Evolutionary conservation across 495 filamentous ascomycete genomes (phyloP), one percentile per base, ranked within the genome.

Genomic region (Neurospora africana): DNA sequence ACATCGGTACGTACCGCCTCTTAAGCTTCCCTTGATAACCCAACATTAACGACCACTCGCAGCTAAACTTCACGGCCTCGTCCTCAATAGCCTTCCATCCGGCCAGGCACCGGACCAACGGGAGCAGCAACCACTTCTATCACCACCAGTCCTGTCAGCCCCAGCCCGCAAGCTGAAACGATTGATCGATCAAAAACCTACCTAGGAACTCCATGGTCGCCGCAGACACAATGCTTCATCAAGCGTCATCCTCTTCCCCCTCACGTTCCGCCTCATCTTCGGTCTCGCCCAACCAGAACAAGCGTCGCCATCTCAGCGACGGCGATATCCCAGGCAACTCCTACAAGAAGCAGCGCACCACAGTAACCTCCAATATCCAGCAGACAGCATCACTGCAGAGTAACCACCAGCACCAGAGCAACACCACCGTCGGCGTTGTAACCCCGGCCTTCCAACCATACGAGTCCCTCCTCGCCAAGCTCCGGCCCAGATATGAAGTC

Each of bases 401-500:
- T n/a, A 61, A 30, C 23, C 65, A 30, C 23, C 65, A 40, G 73
- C 72, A 69, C 61, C 68, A 27, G 70, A 72, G 75, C 41, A 70
- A 30, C 27, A 21, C 73, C 41, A 11, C 65, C 40, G 21, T 33
- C 11, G 43, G 68, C 5, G 37, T 39, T 10, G 72, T 78, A 74
- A 39, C 67, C 9, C 39, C 19, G 36, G 37, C 40, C 68, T 69
- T 70, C 61, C 71, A 74, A 67, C 69, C 74, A 19, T 75, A 79
- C 77, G 73, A 71, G n/a, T 72, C 76, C 6, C 47, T 81, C 43
- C 74, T 83, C 72, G 47, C 72, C 44, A 74, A 53, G 43, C 75
- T 83, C 23, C 68, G 39, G 10, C 67, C 44, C 19, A 78, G 79
- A 53, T 83, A 81, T 72, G 80, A 85, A 23, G 73, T 84, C 69